phyloP scores from a whole-genome alignment of 2,329 filamentous ascomycete species.

The Xylariaceae sp. region DNA sequence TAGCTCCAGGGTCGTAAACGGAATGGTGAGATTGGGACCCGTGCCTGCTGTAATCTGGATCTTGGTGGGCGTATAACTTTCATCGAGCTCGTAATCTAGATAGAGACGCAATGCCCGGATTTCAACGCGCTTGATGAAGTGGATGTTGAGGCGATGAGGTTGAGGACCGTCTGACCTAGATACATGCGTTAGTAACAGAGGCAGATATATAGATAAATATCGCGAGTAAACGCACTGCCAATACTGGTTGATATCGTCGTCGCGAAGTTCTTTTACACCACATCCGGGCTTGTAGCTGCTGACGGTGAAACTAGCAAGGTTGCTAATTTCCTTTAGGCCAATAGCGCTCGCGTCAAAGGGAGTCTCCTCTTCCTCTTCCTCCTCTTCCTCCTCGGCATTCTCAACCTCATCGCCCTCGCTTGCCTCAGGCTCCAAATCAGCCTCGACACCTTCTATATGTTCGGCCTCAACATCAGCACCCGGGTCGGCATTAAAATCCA shows the following conservation, averaged over 20 bases:
- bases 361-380: conserved; percentile 33
- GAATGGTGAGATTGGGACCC: conserved; percentile 83
- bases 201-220: background rate
- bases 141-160: conserved; percentile 76
- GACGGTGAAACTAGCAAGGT: conserved; percentile 77
- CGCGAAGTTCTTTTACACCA: conserved; percentile 70
- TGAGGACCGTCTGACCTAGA: conserved; percentile 74
- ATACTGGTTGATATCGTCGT: conserved; percentile 67
- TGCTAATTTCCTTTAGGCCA: conserved; percentile 77
- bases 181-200: background rate
- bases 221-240: conserved; percentile 64
- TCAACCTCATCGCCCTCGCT: conserved; percentile 31
- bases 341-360: conserved; percentile 51
- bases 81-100: conserved; percentile 87
- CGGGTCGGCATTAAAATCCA: conserved; percentile 33
- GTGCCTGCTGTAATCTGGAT: conserved; percentile 87
- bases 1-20: conserved; percentile 77
- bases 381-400: conserved; percentile 36
- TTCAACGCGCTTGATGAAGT: conserved; percentile 78
- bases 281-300: conserved; percentile 78
- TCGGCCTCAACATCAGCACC: conserved; percentile 24
- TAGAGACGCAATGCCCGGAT: conserved; percentile 77
- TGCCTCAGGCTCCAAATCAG: conserved; percentile 28
- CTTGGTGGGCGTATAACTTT: conserved; percentile 93
- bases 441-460: conserved; percentile 31